These are phyloP conservation scores for Wallacemonas sp. DNA, from an alignment of 208 protist species.

Conservation along the genomic window DNA sequence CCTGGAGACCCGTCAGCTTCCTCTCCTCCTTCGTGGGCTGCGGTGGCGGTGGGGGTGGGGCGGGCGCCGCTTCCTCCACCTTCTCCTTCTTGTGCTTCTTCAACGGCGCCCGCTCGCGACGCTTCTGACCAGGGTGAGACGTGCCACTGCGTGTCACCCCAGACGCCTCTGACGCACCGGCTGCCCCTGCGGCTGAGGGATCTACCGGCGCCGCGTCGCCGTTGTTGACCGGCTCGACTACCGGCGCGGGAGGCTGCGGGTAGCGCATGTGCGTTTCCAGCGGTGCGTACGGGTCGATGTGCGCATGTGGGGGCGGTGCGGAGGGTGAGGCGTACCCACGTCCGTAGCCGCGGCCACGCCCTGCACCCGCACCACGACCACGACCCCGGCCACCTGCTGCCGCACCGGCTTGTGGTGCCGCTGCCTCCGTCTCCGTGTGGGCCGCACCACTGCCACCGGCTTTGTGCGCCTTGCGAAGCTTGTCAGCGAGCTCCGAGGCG, in stretches of 20 bases:
- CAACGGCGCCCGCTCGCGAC: neutral
- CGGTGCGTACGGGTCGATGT: neutral
- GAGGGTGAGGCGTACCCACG: too few species aligned
- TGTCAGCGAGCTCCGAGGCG: slow-evolving; percentile 20
- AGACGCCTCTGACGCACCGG: neutral
- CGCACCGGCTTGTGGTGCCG: neutral
- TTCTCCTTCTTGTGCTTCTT: slow-evolving; percentile 21
- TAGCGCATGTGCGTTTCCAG: neutral
- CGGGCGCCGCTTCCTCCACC: slow-evolving; percentile 14
- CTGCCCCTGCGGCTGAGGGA: neutral
- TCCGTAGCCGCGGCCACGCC: too few species aligned
- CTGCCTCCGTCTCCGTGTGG: neutral
- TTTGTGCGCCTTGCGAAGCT: slow-evolving; percentile 51
- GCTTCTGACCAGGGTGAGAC: neutral
- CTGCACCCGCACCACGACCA: neutral
- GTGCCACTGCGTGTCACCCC: too few species aligned
- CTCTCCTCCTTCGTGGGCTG: slow-evolving; percentile 75
- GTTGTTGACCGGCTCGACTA: neutral
- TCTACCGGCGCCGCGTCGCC: neutral
- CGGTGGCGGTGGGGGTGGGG: slow-evolving; percentile 36
- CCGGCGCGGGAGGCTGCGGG: neutral
- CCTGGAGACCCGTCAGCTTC: slow-evolving; percentile 83
- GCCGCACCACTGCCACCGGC: slow-evolving; percentile 26
- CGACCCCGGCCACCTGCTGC: neutral
- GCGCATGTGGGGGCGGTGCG: neutral